These are phyloP conservation scores for Arctium minus DNA, from an alignment of 129 eudicot species.

Conservation along the genomic window DNA sequence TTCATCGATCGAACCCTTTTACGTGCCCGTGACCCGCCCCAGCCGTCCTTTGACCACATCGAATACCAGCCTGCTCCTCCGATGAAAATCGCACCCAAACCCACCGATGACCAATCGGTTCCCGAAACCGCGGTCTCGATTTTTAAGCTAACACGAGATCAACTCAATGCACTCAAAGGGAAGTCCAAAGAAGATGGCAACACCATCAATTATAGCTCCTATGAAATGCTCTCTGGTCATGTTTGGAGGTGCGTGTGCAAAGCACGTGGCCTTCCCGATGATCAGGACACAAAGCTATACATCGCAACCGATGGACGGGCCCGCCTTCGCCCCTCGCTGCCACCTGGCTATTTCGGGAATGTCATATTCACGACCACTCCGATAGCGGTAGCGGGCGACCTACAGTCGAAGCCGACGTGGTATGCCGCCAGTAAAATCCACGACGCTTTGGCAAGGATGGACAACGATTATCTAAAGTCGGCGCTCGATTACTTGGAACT, in stretches of 20 bases:
- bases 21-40: constrained; percentile 65
- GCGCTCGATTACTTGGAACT: constrained; percentile 80
- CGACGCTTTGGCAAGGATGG: constrained; percentile 59
- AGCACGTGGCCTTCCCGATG: constrained; percentile 69
- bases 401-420: constrained; percentile 66
- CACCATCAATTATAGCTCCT: constrained; percentile 61
- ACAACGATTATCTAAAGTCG: constrained; percentile 68
- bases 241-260: constrained; percentile 76
- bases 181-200: constrained; percentile 67
- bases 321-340: constrained; percentile 59
- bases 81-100: constrained; percentile 27
- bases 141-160: constrained; percentile 68
- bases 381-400: constrained; percentile 57
- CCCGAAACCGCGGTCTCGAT: constrained; percentile 56
- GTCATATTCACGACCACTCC: constrained; percentile 82
- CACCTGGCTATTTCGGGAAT: constrained; percentile 82
- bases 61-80: constrained; percentile 81
- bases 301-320: constrained; percentile 85
- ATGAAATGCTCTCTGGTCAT: constrained; percentile 79
- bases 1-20: constrained; percentile 68
- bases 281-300: constrained; percentile 74
- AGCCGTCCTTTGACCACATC: constrained; percentile 50
- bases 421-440: constrained; percentile 68
- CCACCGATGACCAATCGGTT: constrained; percentile 17
- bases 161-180: constrained; percentile 65